These are phyloP conservation scores for Pichia scutulata DNA, from an alignment of 805 yeast genomes.

Conservation along the genomic window DNA sequence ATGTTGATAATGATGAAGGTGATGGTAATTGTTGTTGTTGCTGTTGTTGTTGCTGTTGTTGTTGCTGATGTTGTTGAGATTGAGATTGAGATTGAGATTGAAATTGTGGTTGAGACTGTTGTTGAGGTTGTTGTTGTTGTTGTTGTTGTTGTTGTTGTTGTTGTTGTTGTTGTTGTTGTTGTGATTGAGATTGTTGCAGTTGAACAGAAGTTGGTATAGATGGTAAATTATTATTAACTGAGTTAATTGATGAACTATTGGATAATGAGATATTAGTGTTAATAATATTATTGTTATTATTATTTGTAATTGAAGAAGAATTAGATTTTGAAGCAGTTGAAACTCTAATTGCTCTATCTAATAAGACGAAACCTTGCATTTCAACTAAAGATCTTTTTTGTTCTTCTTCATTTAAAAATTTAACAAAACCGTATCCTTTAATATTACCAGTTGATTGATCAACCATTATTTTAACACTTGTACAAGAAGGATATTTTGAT, in stretches of 20 bases:
- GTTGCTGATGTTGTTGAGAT: not conserved
- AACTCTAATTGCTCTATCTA: slow-evolving; percentile 71
- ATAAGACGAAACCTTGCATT: slow-evolving; percentile 72
- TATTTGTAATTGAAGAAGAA: slow-evolving; percentile 1
- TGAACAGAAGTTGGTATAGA: not conserved
- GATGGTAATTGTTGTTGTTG: slow-evolving; percentile 8
- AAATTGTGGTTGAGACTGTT: not conserved
- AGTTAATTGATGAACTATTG: not conserved
- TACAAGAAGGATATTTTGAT: slow-evolving; percentile 61
- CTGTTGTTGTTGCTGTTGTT: not conserved
- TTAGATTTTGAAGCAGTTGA: slow-evolving; percentile 49
- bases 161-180: not conserved
- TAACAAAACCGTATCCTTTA: slow-evolving; percentile 87
- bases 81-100: no score
- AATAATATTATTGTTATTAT: not conserved
- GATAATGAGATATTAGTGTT: not conserved
- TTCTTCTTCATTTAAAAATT: slow-evolving; percentile 56
- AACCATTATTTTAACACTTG: slow-evolving; percentile 69
- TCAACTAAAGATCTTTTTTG: slow-evolving; percentile 67
- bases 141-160: not conserved
- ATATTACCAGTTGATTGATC: slow-evolving; percentile 65
- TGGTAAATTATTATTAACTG: not conserved
- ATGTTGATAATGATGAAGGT: slow-evolving; percentile 7
- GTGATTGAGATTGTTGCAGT: not conserved
- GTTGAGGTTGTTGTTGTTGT: slow-evolving; percentile 10